Percentiles rank a stretch among this genome's conserved stretches.
Conservation (phyloP, 306 rosid species). For the Rosa lucieae region DNA sequence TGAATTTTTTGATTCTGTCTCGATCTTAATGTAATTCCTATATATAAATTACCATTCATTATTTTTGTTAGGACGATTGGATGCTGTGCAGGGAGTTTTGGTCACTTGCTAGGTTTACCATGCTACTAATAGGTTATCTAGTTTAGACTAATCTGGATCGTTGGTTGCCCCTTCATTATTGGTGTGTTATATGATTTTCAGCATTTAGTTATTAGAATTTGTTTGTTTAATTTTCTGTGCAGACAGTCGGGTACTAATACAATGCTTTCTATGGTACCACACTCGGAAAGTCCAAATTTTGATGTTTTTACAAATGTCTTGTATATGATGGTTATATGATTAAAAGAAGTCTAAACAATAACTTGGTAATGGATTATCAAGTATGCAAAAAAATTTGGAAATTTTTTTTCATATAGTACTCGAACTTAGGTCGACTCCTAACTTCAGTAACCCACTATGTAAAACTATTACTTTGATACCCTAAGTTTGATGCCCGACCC, state of each 20-base stretch:
- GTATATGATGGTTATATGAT: neutral
- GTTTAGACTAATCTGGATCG: neutral
- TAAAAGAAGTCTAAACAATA: neutral
- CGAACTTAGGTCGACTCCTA: too few relatives aligned
- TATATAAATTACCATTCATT: slow-evolving; percentile 22
- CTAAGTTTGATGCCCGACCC: too few relatives aligned
- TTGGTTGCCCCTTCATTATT: neutral
- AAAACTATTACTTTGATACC: too few relatives aligned
- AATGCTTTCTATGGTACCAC: too few relatives aligned
- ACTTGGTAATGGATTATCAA: neutral
- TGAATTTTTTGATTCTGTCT: slow-evolving; percentile 71
- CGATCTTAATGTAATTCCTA: slow-evolving; percentile 16
- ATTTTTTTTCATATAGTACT: too few relatives aligned
- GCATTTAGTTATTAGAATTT: neutral
- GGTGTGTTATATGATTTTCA: neutral
- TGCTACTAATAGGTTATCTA: neutral
- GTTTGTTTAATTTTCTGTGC: neutral
- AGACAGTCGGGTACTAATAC: neutral
- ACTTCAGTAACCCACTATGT: too few relatives aligned
- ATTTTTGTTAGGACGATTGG: neutral
- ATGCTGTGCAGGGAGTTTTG: neutral
- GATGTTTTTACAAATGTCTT: too few relatives aligned
- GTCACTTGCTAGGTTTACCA: slow-evolving; percentile 13
- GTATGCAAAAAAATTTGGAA: neutral
- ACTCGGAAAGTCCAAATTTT: too few relatives aligned